Conservation (phyloP, 139 green algal genomes). For the Nannochloris sp. region DNA sequence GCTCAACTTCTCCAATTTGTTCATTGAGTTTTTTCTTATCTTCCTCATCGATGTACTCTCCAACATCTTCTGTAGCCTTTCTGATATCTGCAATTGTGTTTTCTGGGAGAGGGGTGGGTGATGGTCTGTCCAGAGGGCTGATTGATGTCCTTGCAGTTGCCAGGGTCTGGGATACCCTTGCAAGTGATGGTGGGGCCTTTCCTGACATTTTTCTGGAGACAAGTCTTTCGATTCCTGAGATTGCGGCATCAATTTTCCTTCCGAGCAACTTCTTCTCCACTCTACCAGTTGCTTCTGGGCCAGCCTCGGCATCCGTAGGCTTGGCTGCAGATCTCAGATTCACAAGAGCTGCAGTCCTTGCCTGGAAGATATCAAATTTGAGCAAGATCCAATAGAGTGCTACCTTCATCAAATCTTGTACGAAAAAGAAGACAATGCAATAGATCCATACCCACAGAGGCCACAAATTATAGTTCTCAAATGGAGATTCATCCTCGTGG, state of each 20-base stretch:
- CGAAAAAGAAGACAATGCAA: conserved; percentile 67
- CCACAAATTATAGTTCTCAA: conserved; percentile 30
- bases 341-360: conserved; percentile 39
- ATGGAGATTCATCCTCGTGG: conserved; percentile 26
- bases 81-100: conserved; percentile 8
- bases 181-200: conserved; percentile 2
- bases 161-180: conserved; percentile 4
- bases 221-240: conserved; percentile 7
- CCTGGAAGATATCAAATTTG: conserved; percentile 59
- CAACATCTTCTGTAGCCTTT: conserved; percentile 1
- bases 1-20: conserved; percentile 4
- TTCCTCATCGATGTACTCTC: conserved; percentile 4
- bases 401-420: conserved; percentile 70
- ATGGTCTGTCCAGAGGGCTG: background rate
- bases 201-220: background rate
- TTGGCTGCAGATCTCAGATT: conserved; percentile 41
- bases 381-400: conserved; percentile 38
- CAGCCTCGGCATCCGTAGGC: conserved; percentile 20
- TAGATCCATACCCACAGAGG: conserved; percentile 73
- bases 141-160: conserved; percentile 12
- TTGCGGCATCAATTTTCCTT: conserved; percentile 34
- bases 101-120: background rate
- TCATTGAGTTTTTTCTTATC: conserved; percentile 4
- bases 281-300: conserved; percentile 22
- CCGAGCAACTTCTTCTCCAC: conserved; percentile 59